These are phyloP conservation scores for Phaeomoniella chlamydospora DNA, from an alignment of 2,329 filamentous ascomycete species.

Conservation along the genomic window DNA sequence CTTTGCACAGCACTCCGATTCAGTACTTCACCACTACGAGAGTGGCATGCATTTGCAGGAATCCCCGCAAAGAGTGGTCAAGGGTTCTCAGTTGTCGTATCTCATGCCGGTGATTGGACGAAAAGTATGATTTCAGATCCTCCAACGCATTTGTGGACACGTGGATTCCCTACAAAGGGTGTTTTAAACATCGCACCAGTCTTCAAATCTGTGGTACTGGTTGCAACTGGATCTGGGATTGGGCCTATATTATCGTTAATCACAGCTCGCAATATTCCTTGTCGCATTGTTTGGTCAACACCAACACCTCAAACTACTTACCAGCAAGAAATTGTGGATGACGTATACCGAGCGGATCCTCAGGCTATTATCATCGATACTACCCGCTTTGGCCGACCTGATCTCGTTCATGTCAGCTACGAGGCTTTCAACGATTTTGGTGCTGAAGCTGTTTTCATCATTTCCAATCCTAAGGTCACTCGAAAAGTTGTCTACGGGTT, in stretches of 20 bases:
- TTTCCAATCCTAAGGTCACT: constrained; percentile 56
- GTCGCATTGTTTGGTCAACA: constrained; percentile 54
- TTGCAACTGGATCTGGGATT: constrained; percentile 61
- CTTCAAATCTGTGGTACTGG: constrained; percentile 50
- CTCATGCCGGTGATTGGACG: constrained; percentile 66
- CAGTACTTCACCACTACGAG: constrained; percentile 46
- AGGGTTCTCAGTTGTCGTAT: constrained; percentile 56
- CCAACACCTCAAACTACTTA: constrained; percentile 48
- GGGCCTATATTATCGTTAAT: constrained; percentile 53
- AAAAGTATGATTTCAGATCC: constrained; percentile 45
- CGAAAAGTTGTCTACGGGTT: constrained; percentile 54
- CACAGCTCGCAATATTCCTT: constrained; percentile 27
- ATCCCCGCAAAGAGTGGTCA: constrained; percentile 44
- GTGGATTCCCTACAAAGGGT: constrained; percentile 52
- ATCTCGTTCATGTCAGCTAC: constrained; percentile 44
- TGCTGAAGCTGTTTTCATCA: constrained; percentile 57
- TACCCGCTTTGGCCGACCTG: constrained; percentile 40
- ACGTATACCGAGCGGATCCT: constrained; percentile 43
- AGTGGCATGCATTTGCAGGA: constrained; percentile 66
- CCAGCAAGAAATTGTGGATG: constrained; percentile 39
- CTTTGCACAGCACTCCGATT: constrained; percentile 45
- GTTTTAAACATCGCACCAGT: constrained; percentile 53
- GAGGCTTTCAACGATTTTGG: constrained; percentile 29
- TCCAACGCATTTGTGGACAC: constrained; percentile 50
- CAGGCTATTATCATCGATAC: constrained; percentile 57